Evolutionary conservation across 768 basidiomycete genomes (phyloP), one percentile per base, ranked within the genome.

Genomic region (Rossbeevera mucosa): DNA sequence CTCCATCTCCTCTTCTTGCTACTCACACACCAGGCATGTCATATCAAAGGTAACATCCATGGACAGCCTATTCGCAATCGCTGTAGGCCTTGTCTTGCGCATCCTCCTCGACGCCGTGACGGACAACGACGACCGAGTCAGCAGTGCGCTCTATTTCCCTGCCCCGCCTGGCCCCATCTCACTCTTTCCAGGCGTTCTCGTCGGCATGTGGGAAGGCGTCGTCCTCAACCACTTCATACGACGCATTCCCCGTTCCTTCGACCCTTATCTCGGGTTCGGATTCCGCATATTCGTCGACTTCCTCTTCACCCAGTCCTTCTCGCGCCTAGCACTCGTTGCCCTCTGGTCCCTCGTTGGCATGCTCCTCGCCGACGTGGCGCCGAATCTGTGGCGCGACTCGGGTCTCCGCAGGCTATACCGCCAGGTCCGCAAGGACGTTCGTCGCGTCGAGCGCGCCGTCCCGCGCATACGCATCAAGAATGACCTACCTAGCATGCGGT

Each of bases 171-270:
- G 2, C 28, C 28, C 31, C 53, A 38, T 24, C 48, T 58, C 18
- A 58, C 31, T 30, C 26, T 42, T 14, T n/a, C 13, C 50, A 78
- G 81, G 83, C 16, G 81, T 83, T 13, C 76, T 90, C 51, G 74
- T 91, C 48, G 88, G 88, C 7, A 72, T 89, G 18, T 90, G 87
- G 86, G 88, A 90, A 68, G 87, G 88, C 44, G 77, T 86, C 22
- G 80, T 88, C 31, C 73, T 88, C 50, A 79, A 81, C 36, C 88
- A 89, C 59, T 88, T 87, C 65, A 67, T 86, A 56, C 78, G 77
- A 54, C 85, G 85, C 64, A 77, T 76, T 68, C 85, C 86, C 28
- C 63, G 52, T 50, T 86, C 86, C 0, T 72, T 75, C 51, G 87
- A 89, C 66, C 87, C 86, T 7, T 87, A 83, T 66, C 69, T 88